Conservation (phyloP, 306 rosid genomes). For the Cicer chorassanicum region DNA sequence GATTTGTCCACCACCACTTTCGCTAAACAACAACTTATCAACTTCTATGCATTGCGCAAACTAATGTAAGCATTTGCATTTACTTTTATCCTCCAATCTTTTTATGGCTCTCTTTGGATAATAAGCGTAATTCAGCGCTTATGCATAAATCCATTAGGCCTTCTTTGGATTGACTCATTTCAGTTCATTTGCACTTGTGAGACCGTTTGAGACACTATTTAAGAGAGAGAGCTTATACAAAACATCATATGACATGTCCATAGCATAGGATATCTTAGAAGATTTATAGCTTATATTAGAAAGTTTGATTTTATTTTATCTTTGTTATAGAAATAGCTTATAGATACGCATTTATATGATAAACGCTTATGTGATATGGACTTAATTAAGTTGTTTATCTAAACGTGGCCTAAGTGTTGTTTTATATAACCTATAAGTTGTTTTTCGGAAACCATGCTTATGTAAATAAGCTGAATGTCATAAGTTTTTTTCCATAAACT, state of each 20-base stretch:
- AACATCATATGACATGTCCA: not conserved
- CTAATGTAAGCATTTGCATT: constrained; percentile 60
- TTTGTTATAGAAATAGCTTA: not conserved
- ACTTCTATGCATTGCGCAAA: constrained; percentile 53
- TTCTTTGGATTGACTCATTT: not conserved
- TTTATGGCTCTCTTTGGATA: no score
- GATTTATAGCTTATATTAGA: not conserved
- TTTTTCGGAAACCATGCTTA: not conserved
- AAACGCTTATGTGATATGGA: no score
- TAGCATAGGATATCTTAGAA: not conserved
- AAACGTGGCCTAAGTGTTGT: no score
- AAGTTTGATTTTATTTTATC: not conserved
- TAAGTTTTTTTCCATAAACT: not conserved
- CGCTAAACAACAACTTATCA: constrained; percentile 57
- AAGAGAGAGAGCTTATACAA: not conserved
- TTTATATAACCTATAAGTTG: not conserved
- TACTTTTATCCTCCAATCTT: not conserved
- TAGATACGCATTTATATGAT: no score
- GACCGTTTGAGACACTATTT: not conserved
- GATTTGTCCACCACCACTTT: constrained; percentile 62
- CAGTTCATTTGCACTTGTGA: not conserved
- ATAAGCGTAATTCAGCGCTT: no score
- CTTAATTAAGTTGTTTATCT: not conserved
- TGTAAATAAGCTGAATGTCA: not conserved
- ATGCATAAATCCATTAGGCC: no score